Evolutionary conservation across 352 stramenopile genomes (phyloP).

Genomic region (Thalassiosira pacifica): DNA sequence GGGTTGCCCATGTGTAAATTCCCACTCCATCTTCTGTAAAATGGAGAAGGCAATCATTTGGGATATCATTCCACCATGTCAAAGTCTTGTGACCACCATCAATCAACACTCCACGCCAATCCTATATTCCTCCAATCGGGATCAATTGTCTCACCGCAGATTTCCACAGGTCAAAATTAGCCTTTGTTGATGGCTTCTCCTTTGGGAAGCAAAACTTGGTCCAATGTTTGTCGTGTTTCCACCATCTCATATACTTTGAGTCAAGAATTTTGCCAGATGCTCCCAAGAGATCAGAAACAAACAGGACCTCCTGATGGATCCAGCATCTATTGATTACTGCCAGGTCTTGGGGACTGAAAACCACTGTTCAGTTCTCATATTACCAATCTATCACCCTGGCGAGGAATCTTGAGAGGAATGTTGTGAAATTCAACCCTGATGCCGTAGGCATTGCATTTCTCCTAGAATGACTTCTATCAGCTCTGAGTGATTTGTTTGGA

Average conservation of each 20-base stretch:
- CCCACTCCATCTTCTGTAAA: no score
- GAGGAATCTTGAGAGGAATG: background rate
- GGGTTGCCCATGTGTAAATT: no score
- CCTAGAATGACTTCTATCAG: conserved; percentile 30
- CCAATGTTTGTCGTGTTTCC: background rate
- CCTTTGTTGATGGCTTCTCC: background rate
- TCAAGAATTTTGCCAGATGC: background rate
- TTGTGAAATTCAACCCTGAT: background rate
- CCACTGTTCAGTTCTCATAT: background rate
- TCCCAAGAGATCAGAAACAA: background rate
- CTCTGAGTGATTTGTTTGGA: background rate
- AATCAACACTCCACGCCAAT: no score
- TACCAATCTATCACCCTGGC: conserved; percentile 8
- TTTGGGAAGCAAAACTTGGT: conserved; percentile 3
- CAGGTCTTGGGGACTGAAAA: no score
- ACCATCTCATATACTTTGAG: background rate
- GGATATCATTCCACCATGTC: no score
- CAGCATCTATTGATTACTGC: background rate
- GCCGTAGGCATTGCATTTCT: conserved; percentile 1
- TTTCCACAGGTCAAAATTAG: background rate
- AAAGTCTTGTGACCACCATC: no score
- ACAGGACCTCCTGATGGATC: background rate
- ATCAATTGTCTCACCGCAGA: no score
- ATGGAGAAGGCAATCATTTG: no score
- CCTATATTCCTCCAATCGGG: no score